A percentile compares a stretch with the other conserved stretches of the same genome.
Evolutionary conservation across 2,329 filamentous ascomycete species (phyloP).

Genomic region (Sclerotinia spermophila): DNA sequence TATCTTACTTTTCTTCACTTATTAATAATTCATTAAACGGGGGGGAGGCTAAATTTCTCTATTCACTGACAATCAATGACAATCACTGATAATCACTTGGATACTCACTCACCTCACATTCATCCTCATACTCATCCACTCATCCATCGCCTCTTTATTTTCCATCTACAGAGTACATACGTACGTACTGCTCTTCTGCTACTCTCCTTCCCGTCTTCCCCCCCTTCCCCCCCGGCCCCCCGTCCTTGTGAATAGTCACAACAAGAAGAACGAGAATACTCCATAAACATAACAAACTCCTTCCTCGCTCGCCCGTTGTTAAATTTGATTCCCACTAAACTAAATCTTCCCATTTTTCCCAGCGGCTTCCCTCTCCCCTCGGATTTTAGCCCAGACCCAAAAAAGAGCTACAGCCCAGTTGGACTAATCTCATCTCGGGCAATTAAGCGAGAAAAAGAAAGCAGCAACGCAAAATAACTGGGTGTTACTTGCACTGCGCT

Average conservation of each 20-base stretch:
- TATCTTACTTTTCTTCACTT: neutral
- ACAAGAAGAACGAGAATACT: no score
- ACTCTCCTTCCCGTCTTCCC: neutral
- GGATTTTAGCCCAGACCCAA: slow-evolving; percentile 6
- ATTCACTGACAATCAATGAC: neutral
- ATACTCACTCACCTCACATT: neutral
- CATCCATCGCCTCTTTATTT: neutral
- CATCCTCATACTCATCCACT: neutral
- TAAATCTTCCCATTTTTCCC: slow-evolving; percentile 4
- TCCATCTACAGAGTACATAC: neutral
- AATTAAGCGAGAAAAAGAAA: slow-evolving; percentile 6
- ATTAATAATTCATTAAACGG: neutral
- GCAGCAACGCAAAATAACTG: slow-evolving; percentile 6
- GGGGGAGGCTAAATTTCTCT: neutral
- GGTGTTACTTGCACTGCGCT: neutral
- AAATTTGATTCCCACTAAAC: slow-evolving; percentile 5
- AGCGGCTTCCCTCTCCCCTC: slow-evolving; percentile 3
- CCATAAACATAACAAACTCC: neutral
- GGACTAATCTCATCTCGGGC: neutral
- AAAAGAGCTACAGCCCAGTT: slow-evolving; percentile 1
- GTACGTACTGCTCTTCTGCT: neutral
- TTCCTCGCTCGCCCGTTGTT: neutral
- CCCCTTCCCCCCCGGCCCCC: neutral
- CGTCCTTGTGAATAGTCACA: neutral
- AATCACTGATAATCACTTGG: neutral